Evolutionary conservation across 1,284 basidiomycete species (phyloP).

Genomic region (Cryptococcus sp.): DNA sequence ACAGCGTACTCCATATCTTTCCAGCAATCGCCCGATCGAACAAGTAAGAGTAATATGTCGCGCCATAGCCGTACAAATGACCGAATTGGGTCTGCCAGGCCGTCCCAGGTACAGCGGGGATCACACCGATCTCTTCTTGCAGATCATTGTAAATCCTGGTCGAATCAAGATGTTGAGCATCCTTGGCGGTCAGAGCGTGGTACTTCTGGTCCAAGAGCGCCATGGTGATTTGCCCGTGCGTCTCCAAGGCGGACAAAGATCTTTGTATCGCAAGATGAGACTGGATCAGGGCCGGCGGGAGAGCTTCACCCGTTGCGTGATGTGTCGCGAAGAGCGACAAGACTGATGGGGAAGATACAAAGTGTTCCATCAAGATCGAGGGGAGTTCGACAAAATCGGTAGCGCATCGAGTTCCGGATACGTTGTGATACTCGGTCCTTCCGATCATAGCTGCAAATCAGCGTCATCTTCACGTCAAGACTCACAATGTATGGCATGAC

Average conservation of each 20-base stretch:
- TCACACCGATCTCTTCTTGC: constrained; percentile 64
- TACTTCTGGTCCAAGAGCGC: constrained; percentile 85
- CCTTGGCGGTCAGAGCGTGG: constrained; percentile 56
- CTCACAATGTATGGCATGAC: constrained; percentile 97
- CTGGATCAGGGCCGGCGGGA: constrained; percentile 58
- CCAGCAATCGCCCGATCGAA: constrained; percentile 94
- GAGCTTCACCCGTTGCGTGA: constrained; percentile 57
- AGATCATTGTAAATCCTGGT: constrained; percentile 62
- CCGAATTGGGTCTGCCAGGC: constrained; percentile 94
- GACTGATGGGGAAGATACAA: constrained; percentile 77
- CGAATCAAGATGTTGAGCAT: constrained; percentile 55
- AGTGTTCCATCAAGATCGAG: constrained; percentile 96
- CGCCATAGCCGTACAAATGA: constrained; percentile 92
- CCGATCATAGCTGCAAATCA: constrained; percentile 82
- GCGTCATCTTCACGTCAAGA: constrained; percentile 6
- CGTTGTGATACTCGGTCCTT: constrained; percentile 94
- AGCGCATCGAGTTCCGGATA: constrained; percentile 95
- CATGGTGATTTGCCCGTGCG: constrained; percentile 85
- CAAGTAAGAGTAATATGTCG: constrained; percentile 95
- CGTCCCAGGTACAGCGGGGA: constrained; percentile 73
- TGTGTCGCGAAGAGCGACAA: constrained; percentile 69
- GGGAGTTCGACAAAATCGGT: constrained; percentile 98
- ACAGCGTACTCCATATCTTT: constrained; percentile 75
- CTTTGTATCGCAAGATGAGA: constrained; percentile 43
- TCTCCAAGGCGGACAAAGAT: constrained; percentile 59